A percentile compares a stretch with the other conserved stretches of the same genome.
Conservation (phyloP, 495 filamentous ascomycete genomes). For the Lasiosphaeria ovina region DNA sequence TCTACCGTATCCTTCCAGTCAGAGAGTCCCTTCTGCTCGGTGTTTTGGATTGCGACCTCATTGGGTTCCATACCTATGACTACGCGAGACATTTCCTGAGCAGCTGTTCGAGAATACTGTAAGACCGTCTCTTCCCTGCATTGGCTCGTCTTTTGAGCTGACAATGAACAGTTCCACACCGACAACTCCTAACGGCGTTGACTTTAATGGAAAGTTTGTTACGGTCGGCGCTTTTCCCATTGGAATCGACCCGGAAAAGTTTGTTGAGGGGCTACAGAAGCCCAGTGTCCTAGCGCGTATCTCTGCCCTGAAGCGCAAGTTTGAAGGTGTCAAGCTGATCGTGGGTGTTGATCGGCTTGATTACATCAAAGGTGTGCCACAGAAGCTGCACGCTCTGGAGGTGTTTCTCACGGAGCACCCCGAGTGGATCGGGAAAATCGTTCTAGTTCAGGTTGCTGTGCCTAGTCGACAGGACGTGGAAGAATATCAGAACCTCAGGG, state of each 20-base stretch:
- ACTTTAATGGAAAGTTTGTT: conserved; percentile 70
- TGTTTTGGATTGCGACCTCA: conserved; percentile 77
- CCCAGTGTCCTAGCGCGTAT: conserved; percentile 77
- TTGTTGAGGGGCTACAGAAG: conserved; percentile 81
- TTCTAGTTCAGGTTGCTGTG: conserved; percentile 90
- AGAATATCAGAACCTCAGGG: conserved; percentile 90
- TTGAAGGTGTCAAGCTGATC: conserved; percentile 84
- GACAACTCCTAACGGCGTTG: conserved; percentile 81
- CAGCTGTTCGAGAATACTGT: conserved; percentile 80
- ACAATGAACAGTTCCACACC: conserved; percentile 56
- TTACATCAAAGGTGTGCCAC: conserved; percentile 94
- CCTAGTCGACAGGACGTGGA: conserved; percentile 91
- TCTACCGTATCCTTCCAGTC: conserved; percentile 87
- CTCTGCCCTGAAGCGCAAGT: conserved; percentile 69
- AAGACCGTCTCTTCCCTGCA: conserved; percentile 27
- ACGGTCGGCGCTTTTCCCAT: conserved; percentile 85
- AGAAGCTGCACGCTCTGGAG: conserved; percentile 89
- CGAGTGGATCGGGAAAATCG: conserved; percentile 86
- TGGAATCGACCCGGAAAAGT: conserved; percentile 95
- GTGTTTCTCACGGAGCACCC: conserved; percentile 89
- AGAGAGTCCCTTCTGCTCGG: conserved; percentile 77
- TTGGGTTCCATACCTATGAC: conserved; percentile 95
- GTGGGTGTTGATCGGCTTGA: conserved; percentile 92
- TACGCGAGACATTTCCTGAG: conserved; percentile 88
- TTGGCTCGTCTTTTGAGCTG: background rate